Conservation (phyloP, 768 basidiomycete species). For the Pisolithus marmoratus region DNA sequence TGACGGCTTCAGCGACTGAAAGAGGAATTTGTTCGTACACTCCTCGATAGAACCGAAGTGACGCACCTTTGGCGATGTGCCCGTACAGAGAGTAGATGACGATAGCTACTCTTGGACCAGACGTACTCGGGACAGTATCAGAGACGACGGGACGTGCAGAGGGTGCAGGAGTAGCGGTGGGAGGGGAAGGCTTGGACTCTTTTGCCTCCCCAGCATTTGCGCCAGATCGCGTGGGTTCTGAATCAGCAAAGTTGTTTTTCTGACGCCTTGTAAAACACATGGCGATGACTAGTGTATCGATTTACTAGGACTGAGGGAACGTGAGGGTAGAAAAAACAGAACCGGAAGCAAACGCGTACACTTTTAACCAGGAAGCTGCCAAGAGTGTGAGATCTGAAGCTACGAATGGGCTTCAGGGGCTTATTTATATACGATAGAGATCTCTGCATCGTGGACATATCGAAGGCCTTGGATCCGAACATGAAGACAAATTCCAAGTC, state of each 20-base stretch:
- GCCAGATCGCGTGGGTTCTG: conserved; percentile 12
- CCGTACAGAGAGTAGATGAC: conserved; percentile 48
- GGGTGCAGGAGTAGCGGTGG: conserved; percentile 1
- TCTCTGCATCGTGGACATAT: too few relatives aligned
- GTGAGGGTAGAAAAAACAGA: conserved; percentile 8
- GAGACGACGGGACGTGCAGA: neutral
- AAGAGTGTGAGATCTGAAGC: too few relatives aligned
- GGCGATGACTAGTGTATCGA: conserved; percentile 2
- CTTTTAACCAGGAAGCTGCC: too few relatives aligned
- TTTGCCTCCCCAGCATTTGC: conserved; percentile 8
- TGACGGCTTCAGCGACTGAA: conserved; percentile 30
- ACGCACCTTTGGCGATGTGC: conserved; percentile 41
- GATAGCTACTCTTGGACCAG: conserved; percentile 37
- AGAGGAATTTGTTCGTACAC: neutral
- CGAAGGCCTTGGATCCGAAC: too few relatives aligned
- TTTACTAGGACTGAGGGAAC: neutral
- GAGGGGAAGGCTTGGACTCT: conserved; percentile 2
- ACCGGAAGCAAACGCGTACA: neutral
- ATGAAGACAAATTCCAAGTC: too few relatives aligned
- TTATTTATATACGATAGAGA: too few relatives aligned
- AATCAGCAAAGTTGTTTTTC: conserved; percentile 28
- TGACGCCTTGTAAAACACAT: conserved; percentile 39
- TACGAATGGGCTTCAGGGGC: too few relatives aligned
- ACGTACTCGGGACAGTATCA: conserved; percentile 2
- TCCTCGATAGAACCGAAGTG: neutral